A percentile compares a stretch with the other conserved stretches of the same genome.
These are phyloP conservation scores for Rhododendron molle DNA, from an alignment of 148 eudicot genomes.

Conservation along the genomic window DNA sequence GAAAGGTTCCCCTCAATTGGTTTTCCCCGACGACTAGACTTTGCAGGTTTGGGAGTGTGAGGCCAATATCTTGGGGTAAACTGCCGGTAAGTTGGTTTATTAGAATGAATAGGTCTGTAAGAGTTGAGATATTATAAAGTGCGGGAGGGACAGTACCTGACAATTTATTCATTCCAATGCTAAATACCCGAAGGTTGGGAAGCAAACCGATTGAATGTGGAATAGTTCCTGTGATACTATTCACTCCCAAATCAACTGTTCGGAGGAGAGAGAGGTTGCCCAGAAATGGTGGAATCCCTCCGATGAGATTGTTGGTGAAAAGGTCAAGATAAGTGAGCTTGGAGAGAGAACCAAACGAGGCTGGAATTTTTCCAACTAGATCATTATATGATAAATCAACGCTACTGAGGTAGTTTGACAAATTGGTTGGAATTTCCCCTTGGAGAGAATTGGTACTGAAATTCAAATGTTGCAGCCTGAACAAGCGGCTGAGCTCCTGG, in stretches of 20 bases:
- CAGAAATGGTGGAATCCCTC: neutral
- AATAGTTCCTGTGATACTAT: neutral
- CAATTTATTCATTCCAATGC: neutral
- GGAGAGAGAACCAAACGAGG: neutral
- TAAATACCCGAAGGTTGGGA: neutral
- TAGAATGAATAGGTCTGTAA: neutral
- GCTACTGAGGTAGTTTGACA: neutral
- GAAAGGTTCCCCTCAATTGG: neutral
- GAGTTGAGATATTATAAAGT: slow-evolving; percentile 7
- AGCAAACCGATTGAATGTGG: neutral
- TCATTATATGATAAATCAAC: neutral
- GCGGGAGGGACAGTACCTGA: neutral
- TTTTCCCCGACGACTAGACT: neutral
- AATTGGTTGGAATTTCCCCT: neutral
- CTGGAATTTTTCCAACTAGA: neutral
- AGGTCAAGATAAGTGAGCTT: neutral
- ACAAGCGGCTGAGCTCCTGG: neutral
- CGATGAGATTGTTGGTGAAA: neutral
- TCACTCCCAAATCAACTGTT: neutral
- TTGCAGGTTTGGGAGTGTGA: slow-evolving; percentile 1
- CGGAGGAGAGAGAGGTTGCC: neutral
- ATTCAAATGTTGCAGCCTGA: neutral
- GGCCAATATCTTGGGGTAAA: slow-evolving; percentile 8
- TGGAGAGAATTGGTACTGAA: neutral
- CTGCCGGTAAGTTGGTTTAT: neutral